phyloP scores from a whole-genome alignment of 306 rosid species.

The Dryas drummondii region DNA sequence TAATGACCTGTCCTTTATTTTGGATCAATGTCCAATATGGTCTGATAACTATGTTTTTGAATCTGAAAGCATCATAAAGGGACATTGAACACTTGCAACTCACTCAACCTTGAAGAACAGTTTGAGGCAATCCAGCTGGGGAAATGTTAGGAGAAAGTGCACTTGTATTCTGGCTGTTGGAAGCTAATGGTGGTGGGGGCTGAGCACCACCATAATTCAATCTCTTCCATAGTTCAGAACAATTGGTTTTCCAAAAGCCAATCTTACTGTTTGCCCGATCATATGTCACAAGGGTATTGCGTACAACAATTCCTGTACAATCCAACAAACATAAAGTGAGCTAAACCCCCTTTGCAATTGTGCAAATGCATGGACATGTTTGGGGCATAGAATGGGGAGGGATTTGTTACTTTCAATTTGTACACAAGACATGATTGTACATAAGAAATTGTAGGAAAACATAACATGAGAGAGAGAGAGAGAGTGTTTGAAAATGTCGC shows the following conservation, averaged over 20 bases:
- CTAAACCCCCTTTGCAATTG: not conserved
- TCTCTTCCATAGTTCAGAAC: conserved; percentile 51
- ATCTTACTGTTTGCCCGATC: conserved; percentile 41
- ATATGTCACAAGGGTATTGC: conserved; percentile 55
- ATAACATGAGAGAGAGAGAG: not conserved
- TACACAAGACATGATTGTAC: not conserved
- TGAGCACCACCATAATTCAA: conserved; percentile 27
- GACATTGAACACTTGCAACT: not conserved
- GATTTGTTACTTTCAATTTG: not conserved
- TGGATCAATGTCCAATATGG: not conserved
- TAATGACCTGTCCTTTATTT: too few species aligned
- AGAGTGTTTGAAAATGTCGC: not conserved
- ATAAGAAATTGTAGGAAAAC: not conserved
- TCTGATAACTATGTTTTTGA: not conserved
- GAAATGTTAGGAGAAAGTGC: conserved; percentile 25
- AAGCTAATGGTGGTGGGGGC: conserved; percentile 24
- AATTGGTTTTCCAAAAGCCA: conserved; percentile 54
- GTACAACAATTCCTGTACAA: conserved; percentile 47
- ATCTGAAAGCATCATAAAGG: not conserved
- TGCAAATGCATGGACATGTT: not conserved
- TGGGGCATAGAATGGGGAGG: not conserved
- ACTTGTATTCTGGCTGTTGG: conserved; percentile 20
- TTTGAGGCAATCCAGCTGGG: conserved; percentile 28
- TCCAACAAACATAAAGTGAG: conserved; percentile 11
- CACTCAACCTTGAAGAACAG: conserved; percentile 35